Evolutionary conservation across 768 basidiomycete genomes (phyloP), one percentile per base, ranked within the genome.

Genomic region (Termitomyces titanicus): DNA sequence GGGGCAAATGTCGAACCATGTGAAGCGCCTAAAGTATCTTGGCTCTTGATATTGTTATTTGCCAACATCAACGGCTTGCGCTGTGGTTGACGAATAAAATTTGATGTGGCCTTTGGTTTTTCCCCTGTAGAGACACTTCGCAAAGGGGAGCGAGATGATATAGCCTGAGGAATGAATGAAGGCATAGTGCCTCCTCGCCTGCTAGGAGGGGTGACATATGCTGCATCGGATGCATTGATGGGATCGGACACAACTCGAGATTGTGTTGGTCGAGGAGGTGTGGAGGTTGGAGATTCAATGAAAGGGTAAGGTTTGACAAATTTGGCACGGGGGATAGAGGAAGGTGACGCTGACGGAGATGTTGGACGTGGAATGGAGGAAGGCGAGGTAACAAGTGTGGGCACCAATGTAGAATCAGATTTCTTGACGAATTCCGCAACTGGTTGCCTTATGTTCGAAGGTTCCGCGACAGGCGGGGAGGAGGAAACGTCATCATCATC

Each of bases 1-100:
- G 81, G 78, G 67, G 76, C 76, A 78, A 72, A 75, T 58, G 73
- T 74, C 82, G 82, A 85, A 84, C 84, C 83, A 78, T 84, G 81
- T 79, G 72, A 35, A 58, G 57, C 63, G 56, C 57, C 58, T 46
- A 53, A 47, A 34, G 47, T 51, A 61, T 66, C 61, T 57, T 63
- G 63, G 59, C 53, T 61, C 56, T 64, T 67, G 55, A 60, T 46
- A 62, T 58, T 56, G 56, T 64, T 63, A 54, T 47, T 64, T 57
- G 60, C 58, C 59, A 68, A 54, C 57, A 68, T 61, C 55, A 70
- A 60, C 49, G 76, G 70, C 62, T 71, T 75, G 51, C 74, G 80
- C 55, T 63, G 64, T 13, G 75, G 77, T 54, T 76, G 77, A 38
- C 71, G 78, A 56, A 76, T 76, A 55, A 77, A 79, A 9, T 75